phyloP scores from a whole-genome alignment of 2,329 filamentous ascomycete genomes.

The Chaetomium sp. region DNA sequence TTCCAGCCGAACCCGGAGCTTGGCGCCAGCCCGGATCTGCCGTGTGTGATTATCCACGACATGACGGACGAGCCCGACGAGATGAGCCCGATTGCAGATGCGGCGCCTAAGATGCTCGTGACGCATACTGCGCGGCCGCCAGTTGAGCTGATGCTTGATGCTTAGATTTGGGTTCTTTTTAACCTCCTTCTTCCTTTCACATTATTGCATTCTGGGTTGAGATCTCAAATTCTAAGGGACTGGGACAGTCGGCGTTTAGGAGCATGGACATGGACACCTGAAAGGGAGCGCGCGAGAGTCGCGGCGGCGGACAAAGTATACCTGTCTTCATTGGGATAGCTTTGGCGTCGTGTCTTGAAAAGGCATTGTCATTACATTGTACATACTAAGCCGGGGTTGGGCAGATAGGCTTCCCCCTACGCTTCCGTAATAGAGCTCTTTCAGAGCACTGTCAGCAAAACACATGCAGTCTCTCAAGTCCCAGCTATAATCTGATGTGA shows the following conservation, averaged over 20 bases:
- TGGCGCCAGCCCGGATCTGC: conserved; percentile 49
- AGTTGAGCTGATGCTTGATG: conserved; percentile 55
- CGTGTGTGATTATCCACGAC: conserved; percentile 61
- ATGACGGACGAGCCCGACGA: conserved; percentile 50
- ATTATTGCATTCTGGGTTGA: background rate
- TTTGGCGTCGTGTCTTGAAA: conserved; percentile 1
- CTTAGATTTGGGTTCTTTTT: conserved; percentile 15
- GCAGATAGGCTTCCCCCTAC: background rate
- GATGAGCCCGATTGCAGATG: conserved; percentile 33
- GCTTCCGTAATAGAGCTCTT: background rate
- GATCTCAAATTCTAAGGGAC: too few relatives aligned
- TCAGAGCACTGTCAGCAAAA: background rate
- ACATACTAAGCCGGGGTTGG: background rate
- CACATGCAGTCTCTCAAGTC: too few relatives aligned
- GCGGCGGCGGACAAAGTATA: too few relatives aligned
- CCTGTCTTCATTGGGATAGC: background rate
- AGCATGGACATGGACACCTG: too few relatives aligned
- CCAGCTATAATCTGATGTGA: too few relatives aligned
- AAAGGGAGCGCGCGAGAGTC: too few relatives aligned
- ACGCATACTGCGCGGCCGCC: conserved; percentile 58
- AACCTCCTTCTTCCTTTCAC: background rate
- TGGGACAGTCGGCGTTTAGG: conserved; percentile 5
- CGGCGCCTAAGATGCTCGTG: conserved; percentile 41
- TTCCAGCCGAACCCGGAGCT: conserved; percentile 51
- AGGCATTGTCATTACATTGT: conserved; percentile 7